Base-by-base conservation (phyloP, 495 filamentous ascomycete genomes). In the Neurospora sp. region DNA sequence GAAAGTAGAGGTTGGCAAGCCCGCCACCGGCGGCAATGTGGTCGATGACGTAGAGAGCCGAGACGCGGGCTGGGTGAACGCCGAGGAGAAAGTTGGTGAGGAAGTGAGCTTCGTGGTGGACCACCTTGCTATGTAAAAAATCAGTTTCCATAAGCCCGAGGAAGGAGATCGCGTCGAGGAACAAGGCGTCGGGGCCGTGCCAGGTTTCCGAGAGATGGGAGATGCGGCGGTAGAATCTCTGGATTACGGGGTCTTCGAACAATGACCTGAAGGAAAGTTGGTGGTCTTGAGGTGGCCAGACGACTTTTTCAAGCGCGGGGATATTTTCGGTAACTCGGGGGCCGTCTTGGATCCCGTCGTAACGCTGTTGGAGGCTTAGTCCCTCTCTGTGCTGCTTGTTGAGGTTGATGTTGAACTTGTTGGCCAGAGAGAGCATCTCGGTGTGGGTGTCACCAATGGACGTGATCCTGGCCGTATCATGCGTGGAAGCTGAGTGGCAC, bases 371-470 rank as follows among this genome's bases (percentile, higher is more conserved):
- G 0, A 84, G 75, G 22, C 46, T 75, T 8, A 79, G 78, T 5
- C 85, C 85, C 3, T 69, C 39, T 0, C 78, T 82, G 37, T 84
- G 82, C 75, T 88, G 86, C 69, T 79, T 75, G n/a, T 85, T 76
- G 3, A 84, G 71, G 40, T 87, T 82, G 9, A 83, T 73, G 0
- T 81, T 82, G 59, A 80, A 84, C 3, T 75, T 61, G 68, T 79
- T 73, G 1, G 81, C 82, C 10, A 85, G 73, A 0, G 73, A 75
- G 69, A 73, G 81, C 16, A 88, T 81, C 40, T 77, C 75, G 12
- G 70, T 76, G 73, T 89, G 87, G 48, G 81, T 86, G 3, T 80
- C 83, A 61, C 85, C 81, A 75, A 88, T 88, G 70, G 5, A 37
- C 69, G 22, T 46, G 37, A 27, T 38, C 59, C 35, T 59, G 31